A percentile compares a stretch with the other conserved stretches of the same genome.
Evolutionary conservation across 1,139 yeast genomes (phyloP).

Genomic region (Magnusiomyces magnusii): DNA sequence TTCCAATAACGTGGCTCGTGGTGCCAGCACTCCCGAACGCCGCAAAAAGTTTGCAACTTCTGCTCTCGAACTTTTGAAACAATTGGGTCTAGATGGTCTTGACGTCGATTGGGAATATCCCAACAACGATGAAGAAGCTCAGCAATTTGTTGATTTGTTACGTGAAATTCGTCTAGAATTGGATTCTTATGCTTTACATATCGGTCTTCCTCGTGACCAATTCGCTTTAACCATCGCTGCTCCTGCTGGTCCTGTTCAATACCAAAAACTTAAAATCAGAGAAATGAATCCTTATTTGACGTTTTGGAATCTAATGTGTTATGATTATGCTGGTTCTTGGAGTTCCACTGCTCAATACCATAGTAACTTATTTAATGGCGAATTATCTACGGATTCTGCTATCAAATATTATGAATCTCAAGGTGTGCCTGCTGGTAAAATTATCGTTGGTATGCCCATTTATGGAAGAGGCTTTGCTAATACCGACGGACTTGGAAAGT

Average conservation of each 20-base stretch:
- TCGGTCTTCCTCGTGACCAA: conserved; percentile 27
- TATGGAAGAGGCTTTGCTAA: conserved; percentile 69
- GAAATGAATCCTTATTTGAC: conserved; percentile 52
- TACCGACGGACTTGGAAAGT: conserved; percentile 37
- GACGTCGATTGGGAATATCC: conserved; percentile 98
- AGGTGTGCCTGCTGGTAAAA: conserved; percentile 44
- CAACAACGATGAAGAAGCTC: conserved; percentile 40
- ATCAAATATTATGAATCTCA: conserved; percentile 39
- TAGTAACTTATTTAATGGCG: conserved; percentile 56
- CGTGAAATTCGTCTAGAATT: conserved; percentile 39
- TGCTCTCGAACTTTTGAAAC: conserved; percentile 41
- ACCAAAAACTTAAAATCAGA: conserved; percentile 38
- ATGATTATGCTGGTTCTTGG: conserved; percentile 83
- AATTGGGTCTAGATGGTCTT: conserved; percentile 75
- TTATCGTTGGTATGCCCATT: conserved; percentile 82
- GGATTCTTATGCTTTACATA: conserved; percentile 33
- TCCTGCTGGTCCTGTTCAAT: conserved; percentile 53
- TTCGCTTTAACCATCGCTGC: conserved; percentile 63
- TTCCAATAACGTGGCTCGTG: conserved; percentile 43
- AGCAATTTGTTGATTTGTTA: conserved; percentile 42
- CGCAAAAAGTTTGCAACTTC: conserved; percentile 45
- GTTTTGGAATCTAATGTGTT: conserved; percentile 85
- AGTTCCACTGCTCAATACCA: conserved; percentile 55
- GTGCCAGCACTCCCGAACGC: conserved; percentile 37
- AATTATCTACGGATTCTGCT: conserved; percentile 44